These are phyloP conservation scores for Eutypa lata DNA, from an alignment of 2,329 filamentous ascomycete species.

Conservation along the genomic window DNA sequence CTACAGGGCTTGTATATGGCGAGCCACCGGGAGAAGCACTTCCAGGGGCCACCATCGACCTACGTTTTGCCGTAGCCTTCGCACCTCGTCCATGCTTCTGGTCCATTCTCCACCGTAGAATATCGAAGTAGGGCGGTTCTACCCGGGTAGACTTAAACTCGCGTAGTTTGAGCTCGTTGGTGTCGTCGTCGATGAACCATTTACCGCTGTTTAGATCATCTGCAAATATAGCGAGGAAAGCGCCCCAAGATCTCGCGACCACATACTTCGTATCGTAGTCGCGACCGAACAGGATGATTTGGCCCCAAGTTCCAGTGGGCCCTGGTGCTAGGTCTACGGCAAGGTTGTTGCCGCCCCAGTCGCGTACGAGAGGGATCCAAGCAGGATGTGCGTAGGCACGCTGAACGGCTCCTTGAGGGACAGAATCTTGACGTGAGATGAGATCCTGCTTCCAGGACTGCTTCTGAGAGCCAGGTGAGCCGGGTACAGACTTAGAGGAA, in stretches of 20 bases:
- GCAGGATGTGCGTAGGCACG: slow-evolving; percentile 90
- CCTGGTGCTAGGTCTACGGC: slow-evolving; percentile 91
- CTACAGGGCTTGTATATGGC: slow-evolving; percentile 64
- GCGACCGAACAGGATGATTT: slow-evolving; percentile 92
- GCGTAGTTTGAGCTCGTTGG: slow-evolving; percentile 82
- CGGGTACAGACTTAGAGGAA: slow-evolving; percentile 60
- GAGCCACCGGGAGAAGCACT: slow-evolving; percentile 44
- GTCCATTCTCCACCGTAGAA: slow-evolving; percentile 90
- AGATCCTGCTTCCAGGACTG: slow-evolving; percentile 82
- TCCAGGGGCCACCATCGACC: slow-evolving; percentile 37
- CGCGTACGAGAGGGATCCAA: slow-evolving; percentile 94
- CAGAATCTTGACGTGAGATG: slow-evolving; percentile 78
- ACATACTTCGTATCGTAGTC: slow-evolving; percentile 99
- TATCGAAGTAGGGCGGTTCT: slow-evolving; percentile 91
- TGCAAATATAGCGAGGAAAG: slow-evolving; percentile 80
- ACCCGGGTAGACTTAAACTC: slow-evolving; percentile 88
- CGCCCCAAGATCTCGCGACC: slow-evolving; percentile 84
- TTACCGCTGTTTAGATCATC: slow-evolving; percentile 90
- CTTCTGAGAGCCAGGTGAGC: slow-evolving; percentile 46
- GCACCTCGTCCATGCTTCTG: slow-evolving; percentile 81
- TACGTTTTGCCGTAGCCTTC: slow-evolving; percentile 45
- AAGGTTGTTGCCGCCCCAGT: slow-evolving; percentile 98
- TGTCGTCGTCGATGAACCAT: slow-evolving; percentile 90
- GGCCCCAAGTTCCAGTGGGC: slow-evolving; percentile 87
- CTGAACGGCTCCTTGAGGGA: slow-evolving; percentile 82